These are phyloP conservation scores for Periconia sp. DNA, from an alignment of 2,329 filamentous ascomycete genomes.

Conservation along the genomic window DNA sequence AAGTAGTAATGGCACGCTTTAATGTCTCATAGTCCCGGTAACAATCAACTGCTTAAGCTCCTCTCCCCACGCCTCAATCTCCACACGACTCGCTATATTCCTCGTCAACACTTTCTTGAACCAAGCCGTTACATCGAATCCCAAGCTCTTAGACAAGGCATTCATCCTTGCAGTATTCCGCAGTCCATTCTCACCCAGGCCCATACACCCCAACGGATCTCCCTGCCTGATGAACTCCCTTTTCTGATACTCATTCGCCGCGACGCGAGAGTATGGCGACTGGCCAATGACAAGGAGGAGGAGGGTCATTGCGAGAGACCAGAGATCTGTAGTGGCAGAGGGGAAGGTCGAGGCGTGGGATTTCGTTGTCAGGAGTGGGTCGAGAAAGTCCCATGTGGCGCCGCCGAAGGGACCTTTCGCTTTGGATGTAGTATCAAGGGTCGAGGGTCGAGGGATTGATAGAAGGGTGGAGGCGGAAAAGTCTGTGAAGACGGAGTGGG, in stretches of 20 bases:
- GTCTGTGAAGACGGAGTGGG: constrained; percentile 48
- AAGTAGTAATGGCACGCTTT: too few relatives aligned
- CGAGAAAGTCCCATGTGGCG: constrained; percentile 8
- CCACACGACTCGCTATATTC: constrained; percentile 34
- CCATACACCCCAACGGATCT: constrained; percentile 47
- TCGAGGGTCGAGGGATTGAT: not conserved
- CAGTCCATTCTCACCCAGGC: constrained; percentile 41
- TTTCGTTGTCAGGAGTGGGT: not conserved
- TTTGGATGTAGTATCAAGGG: too few relatives aligned
- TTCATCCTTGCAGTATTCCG: constrained; percentile 36
- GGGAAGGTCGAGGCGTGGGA: constrained; percentile 12
- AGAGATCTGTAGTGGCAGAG: constrained; percentile 50
- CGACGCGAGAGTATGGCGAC: constrained; percentile 49
- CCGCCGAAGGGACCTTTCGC: too few relatives aligned
- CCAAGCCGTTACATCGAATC: constrained; percentile 41
- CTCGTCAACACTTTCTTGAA: constrained; percentile 45
- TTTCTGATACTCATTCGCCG: constrained; percentile 49
- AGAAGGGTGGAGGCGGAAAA: constrained; percentile 47
- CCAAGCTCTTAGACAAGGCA: constrained; percentile 29
- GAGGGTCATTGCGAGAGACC: constrained; percentile 53
- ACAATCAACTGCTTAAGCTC: too few relatives aligned
- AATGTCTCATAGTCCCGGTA: too few relatives aligned
- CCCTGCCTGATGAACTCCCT: constrained; percentile 53
- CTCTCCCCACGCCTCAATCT: constrained; percentile 36
- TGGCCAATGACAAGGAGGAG: constrained; percentile 50